Evolutionary conservation across 495 filamentous ascomycete genomes (phyloP).

Genomic region (Lophiostoma macrostomum): DNA sequence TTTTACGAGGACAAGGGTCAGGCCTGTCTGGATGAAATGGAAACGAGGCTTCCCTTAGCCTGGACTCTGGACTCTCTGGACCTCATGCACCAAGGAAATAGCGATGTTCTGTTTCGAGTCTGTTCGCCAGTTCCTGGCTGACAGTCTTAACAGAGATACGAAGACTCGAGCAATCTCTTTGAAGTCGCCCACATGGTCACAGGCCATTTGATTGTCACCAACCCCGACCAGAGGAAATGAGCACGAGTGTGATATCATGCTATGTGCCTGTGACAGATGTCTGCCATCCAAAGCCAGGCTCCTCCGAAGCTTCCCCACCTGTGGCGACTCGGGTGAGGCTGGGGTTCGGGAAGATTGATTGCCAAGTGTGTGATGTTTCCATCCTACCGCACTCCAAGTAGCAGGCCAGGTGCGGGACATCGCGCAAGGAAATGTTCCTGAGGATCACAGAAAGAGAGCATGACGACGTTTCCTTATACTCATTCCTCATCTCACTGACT

Average conservation of each 20-base stretch:
- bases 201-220: too few species aligned
- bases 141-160: too few species aligned
- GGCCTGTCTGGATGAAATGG: too few species aligned
- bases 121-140: conserved; percentile 13
- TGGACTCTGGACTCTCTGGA: background rate
- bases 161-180: background rate
- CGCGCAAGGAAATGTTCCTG: conserved; percentile 4
- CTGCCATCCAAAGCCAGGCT: background rate
- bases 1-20: background rate
- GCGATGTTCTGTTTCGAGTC: background rate
- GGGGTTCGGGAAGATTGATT: background rate
- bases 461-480: background rate
- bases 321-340: background rate
- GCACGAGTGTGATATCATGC: background rate
- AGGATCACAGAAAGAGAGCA: background rate
- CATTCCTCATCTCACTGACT: too few species aligned
- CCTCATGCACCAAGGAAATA: background rate
- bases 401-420: conserved; percentile 1
- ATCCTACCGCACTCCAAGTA: conserved; percentile 2
- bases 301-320: background rate
- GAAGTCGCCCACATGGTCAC: too few species aligned
- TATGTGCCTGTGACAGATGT: background rate
- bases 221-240: conserved; percentile 1
- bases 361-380: conserved; percentile 4
- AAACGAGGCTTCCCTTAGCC: background rate